Evolutionary conservation across 2,329 filamentous ascomycete genomes (phyloP), one percentile per base, ranked within the genome.

Genomic region (Neodidymelliopsis sp.): DNA sequence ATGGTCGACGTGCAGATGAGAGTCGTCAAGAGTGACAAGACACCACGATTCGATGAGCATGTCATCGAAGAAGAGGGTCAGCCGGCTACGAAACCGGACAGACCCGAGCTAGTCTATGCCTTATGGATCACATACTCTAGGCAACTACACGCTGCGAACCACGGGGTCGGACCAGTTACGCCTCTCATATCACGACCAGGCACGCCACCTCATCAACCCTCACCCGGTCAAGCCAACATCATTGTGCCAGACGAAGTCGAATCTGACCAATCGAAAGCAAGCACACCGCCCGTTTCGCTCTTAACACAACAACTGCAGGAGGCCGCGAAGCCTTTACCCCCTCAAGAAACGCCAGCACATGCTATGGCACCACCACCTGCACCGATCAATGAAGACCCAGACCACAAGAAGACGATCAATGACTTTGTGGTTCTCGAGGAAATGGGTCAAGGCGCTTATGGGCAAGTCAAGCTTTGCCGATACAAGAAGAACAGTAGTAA

Each of bases 371-470:
- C 62, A 13, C 37, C 57, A 8, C 48, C 59, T 11, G 37, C 53
- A 30, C 39, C 54, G 11, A 46, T 54, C 8, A 56, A 53, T 3
- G 60, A 63, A 13, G 64, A 66, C 20, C 56, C 65, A 11, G 42
- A 55, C 2, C 53, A 59, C 42, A 97, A 95, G 76, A 94, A 94
- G 74, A 86, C 84, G 0, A 97, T 99, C 57, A 81, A 88, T 42
- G 91, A 97, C 69, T 99, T 96, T 71, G 81, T 87, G 30, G 93
- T 99, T 52, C 79, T 99, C 10, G 94, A 99, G 74, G 94, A 99
- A 53, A 97, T 99, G 93, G 94, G 94, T 4, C 91, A 97, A 75
- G 94, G 94, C 29, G 94, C 94, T 1, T 99, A 99, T 69, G 94
- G 94, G 2, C 93, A 99, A 74, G 94, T 99, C 49, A 99, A 99